These are phyloP conservation scores for Calonectria hongkongensis DNA, from an alignment of 2,329 filamentous ascomycete genomes.

Conservation along the genomic window DNA sequence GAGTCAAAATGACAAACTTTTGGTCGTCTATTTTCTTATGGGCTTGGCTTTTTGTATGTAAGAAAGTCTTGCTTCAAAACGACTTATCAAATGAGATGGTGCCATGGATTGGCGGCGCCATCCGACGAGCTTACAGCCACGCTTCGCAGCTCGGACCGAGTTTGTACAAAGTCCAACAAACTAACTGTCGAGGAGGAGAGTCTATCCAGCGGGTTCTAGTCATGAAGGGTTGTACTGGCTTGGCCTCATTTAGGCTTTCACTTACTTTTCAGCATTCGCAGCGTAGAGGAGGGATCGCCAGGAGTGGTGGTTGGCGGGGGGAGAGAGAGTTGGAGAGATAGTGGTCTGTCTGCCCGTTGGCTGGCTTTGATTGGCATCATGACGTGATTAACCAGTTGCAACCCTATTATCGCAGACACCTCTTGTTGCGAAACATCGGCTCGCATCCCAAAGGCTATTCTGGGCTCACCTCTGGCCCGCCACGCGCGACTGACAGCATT, in stretches of 20 bases:
- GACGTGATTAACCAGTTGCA: conserved; percentile 12
- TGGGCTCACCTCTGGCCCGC: conserved; percentile 5
- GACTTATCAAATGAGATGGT: conserved; percentile 31
- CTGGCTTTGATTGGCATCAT: background rate
- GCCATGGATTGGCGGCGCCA: conserved; percentile 46
- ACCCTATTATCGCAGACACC: conserved; percentile 1
- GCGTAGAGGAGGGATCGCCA: background rate
- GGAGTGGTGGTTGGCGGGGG: background rate
- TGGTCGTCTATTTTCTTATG: background rate
- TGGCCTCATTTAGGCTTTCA: background rate
- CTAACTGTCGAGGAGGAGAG: background rate
- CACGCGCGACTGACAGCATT: conserved; percentile 43
- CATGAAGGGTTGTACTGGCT: background rate
- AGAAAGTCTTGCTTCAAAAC: background rate
- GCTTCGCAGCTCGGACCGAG: conserved; percentile 44
- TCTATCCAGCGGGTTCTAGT: background rate
- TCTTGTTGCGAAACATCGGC: background rate
- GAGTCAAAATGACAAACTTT: conserved; percentile 1
- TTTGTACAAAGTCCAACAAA: background rate
- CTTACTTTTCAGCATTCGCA: background rate
- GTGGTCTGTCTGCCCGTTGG: background rate
- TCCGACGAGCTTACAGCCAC: conserved; percentile 44
- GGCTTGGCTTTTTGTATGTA: background rate
- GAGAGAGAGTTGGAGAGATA: background rate
- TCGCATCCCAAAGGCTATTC: conserved; percentile 17